These are phyloP conservation scores for Parafenestella ontariensis DNA, from an alignment of 2,329 filamentous ascomycete genomes.

Conservation along the genomic window DNA sequence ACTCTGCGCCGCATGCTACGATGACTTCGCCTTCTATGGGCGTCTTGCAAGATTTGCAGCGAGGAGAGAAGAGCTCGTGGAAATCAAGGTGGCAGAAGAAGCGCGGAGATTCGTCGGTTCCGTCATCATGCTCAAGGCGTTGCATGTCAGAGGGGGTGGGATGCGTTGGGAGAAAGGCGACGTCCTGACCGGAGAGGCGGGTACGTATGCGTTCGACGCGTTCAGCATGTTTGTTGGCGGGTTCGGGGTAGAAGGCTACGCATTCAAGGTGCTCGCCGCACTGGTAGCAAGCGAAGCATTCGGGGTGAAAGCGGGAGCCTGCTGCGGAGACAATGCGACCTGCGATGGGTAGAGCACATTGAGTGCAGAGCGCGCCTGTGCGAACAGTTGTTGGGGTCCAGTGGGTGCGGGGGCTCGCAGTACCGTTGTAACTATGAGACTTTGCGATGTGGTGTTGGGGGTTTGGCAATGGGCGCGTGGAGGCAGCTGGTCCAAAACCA, in stretches of 20 bases:
- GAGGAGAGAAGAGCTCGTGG: constrained; percentile 90
- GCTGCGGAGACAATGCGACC: constrained; percentile 88
- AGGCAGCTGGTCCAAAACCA: constrained; percentile 37
- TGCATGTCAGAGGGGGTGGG: constrained; percentile 66
- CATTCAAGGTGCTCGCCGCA: constrained; percentile 91
- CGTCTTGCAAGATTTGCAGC: constrained; percentile 95
- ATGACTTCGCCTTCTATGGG: constrained; percentile 96
- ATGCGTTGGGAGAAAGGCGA: constrained; percentile 52
- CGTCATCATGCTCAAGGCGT: constrained; percentile 65
- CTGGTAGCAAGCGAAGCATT: constrained; percentile 88
- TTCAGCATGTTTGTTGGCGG: constrained; percentile 71
- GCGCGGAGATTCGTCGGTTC: constrained; percentile 69
- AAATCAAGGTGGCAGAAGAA: constrained; percentile 99
- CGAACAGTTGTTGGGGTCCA: constrained; percentile 56
- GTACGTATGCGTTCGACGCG: constrained; percentile 76
- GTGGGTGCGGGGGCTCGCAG: constrained; percentile 50
- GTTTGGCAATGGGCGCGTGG: constrained; percentile 57
- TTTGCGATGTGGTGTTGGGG: constrained; percentile 53
- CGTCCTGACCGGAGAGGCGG: constrained; percentile 60
- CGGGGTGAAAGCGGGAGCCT: constrained; percentile 85
- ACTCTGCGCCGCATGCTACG: constrained; percentile 91
- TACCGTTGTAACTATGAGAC: constrained; percentile 37
- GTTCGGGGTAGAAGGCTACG: constrained; percentile 95
- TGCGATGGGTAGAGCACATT: constrained; percentile 83
- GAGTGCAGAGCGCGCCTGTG: constrained; percentile 78